Base-by-base conservation (phyloP, 2,329 filamentous ascomycete species). In the Huntiella omanensis region DNA sequence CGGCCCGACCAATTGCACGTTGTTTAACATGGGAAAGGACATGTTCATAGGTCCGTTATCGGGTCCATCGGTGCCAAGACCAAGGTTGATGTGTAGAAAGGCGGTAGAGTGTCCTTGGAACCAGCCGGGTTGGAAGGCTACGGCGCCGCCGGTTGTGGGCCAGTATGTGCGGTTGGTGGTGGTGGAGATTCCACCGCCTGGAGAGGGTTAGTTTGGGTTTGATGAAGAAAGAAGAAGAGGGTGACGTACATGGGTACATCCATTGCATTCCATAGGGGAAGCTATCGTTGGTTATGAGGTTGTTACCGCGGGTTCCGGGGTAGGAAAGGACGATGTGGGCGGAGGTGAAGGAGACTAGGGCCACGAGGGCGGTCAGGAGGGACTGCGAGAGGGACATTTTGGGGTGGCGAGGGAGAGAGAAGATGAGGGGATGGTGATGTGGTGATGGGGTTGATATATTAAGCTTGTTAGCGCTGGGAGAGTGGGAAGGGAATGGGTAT, bases 231-330 rank as follows among this genome's bases (percentile, higher is more conserved):
- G 5, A 6, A 12, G 11, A 38, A 17, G 17, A 15, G n/a, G 17
- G 13, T n/a, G 5, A 46, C 83, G 65, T 68, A 94, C 86, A 95
- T 62, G 87, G 86, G 67, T 93, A 94, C 60, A 79, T 77, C 86
- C 86, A 95, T 66, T 93, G 82, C 83, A 91, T 88, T 63, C 86
- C 87, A 54, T 83, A 93, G 1, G 86, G 86, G 54, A 75, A 91
- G 1, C 72, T 77, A 2, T 74, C 75, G 59, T 85, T 92, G 38
- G 79, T 81, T 57, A 80, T 71, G 52, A 93, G 73, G 59, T 85
- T 92, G 66, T 93, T 79, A 53, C 85, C 86, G 71, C 86, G 67
- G 77, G 81, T 88, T 54, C 82, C 83, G 0, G 85, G 86, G 58
- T 92, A 92, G 52, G 79, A 78, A 60, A 93, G 80, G 57, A 93